Evolutionary conservation across 495 filamentous ascomycete genomes (phyloP).

Genomic region (Halenospora varia): DNA sequence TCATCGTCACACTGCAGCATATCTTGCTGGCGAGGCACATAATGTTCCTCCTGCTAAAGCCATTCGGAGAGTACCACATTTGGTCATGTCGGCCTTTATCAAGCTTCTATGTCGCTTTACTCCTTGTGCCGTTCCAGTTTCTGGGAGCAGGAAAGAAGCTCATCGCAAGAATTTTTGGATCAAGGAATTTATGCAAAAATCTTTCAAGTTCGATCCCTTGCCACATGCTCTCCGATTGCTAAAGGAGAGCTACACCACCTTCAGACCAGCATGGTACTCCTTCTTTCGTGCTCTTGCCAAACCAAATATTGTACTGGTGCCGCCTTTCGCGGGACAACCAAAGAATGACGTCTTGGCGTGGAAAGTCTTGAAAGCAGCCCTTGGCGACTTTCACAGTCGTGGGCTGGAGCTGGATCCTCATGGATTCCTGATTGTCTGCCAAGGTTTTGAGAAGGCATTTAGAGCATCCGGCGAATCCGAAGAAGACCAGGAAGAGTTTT

Average conservation of each 20-base stretch:
- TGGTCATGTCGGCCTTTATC: slow-evolving; percentile 16
- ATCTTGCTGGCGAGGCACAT: background rate
- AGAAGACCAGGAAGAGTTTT: background rate
- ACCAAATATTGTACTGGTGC: slow-evolving; percentile 19
- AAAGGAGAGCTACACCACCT: slow-evolving; percentile 2
- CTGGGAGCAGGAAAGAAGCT: no score
- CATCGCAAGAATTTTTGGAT: no score
- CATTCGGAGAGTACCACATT: background rate
- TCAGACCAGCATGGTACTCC: slow-evolving; percentile 25
- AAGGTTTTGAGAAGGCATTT: slow-evolving; percentile 39
- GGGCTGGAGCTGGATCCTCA: slow-evolving; percentile 36
- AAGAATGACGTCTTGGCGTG: slow-evolving; percentile 38
- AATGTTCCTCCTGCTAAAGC: background rate
- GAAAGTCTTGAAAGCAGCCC: slow-evolving; percentile 33
- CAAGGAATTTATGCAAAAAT: no score
- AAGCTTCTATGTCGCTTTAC: slow-evolving; percentile 21
- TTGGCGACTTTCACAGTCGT: slow-evolving; percentile 36
- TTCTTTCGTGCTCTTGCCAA: slow-evolving; percentile 28
- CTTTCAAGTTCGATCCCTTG: background rate
- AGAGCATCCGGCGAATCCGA: slow-evolving; percentile 9
- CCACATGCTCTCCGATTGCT: slow-evolving; percentile 19
- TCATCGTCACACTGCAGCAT: background rate
- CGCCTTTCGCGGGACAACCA: slow-evolving; percentile 20
- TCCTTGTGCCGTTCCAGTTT: background rate
- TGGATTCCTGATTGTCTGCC: slow-evolving; percentile 44